phyloP scores from a whole-genome alignment of 352 stramenopile genomes.

The Phytopythium mirpurense region DNA sequence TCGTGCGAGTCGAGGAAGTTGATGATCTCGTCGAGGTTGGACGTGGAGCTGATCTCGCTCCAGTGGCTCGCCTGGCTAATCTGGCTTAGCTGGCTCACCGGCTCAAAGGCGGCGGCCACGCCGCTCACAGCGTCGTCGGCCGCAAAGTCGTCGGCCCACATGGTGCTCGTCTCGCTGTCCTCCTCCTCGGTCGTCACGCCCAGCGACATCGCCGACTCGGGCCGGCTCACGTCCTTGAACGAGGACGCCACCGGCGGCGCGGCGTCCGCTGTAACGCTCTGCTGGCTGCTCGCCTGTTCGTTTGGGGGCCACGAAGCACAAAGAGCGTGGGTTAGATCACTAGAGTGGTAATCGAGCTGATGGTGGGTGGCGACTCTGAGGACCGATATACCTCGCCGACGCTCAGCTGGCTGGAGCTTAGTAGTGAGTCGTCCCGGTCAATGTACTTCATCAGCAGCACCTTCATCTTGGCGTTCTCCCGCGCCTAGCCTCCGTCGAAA shows the following conservation, averaged over 20 bases:
- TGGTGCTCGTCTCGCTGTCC: constrained; percentile 48
- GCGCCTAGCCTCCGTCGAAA: constrained; percentile 46
- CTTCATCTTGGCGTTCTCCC: constrained; percentile 86
- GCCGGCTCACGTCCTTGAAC: constrained; percentile 8
- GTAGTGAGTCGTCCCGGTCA: constrained; percentile 74
- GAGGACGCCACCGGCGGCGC: neutral
- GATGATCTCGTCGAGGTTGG: constrained; percentile 83
- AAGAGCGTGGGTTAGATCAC: too few relatives aligned
- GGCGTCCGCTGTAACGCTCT: neutral
- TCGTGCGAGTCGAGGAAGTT: constrained; percentile 81
- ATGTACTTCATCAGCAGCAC: constrained; percentile 86
- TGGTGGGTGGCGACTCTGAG: too few relatives aligned
- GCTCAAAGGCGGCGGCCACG: constrained; percentile 29
- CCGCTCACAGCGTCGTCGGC: constrained; percentile 13
- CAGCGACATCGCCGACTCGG: constrained; percentile 24
- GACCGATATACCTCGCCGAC: constrained; percentile 33
- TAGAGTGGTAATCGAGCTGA: too few relatives aligned
- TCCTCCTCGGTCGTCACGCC: constrained; percentile 46
- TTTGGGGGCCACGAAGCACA: too few relatives aligned
- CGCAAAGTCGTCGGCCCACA: constrained; percentile 58
- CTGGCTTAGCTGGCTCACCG: constrained; percentile 65
- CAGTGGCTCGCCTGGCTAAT: constrained; percentile 72
- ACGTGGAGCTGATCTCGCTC: constrained; percentile 80
- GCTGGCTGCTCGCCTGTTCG: constrained; percentile 22
- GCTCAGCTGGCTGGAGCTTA: constrained; percentile 74